Evolutionary conservation across 2,329 filamentous ascomycete genomes (phyloP).

Genomic region (Colletotrichum plurivorum): DNA sequence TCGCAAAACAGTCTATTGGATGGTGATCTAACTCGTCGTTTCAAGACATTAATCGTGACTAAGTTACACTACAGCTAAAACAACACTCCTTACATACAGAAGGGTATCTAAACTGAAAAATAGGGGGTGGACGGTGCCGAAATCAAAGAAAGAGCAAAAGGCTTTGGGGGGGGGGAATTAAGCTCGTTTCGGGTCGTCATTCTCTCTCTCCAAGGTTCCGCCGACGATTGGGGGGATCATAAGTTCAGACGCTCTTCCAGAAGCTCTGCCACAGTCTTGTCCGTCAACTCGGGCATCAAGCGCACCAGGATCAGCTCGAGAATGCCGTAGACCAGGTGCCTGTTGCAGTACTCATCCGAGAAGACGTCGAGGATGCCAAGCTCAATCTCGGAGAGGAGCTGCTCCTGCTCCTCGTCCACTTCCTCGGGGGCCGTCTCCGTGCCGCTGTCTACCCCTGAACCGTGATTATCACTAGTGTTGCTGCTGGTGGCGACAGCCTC

Average conservation of each 20-base stretch:
- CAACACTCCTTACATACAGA: constrained; percentile 11
- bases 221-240: background rate
- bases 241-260: constrained; percentile 77
- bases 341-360: constrained; percentile 90
- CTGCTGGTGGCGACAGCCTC: constrained; percentile 42
- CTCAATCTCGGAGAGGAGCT: constrained; percentile 72
- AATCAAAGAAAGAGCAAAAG: background rate
- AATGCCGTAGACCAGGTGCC: constrained; percentile 87
- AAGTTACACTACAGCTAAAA: background rate
- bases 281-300: constrained; percentile 86
- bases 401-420: constrained; percentile 57
- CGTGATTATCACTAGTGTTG: constrained; percentile 37
- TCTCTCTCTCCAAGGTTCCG: too few species aligned
- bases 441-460: constrained; percentile 42
- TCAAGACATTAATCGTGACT: background rate
- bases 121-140: background rate
- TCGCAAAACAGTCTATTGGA: background rate
- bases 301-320: constrained; percentile 87
- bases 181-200: too few species aligned
- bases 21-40: background rate
- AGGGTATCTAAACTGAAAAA: constrained; percentile 36
- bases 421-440: constrained; percentile 39
- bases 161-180: too few species aligned
- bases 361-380: constrained; percentile 79
- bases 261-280: constrained; percentile 79